Percentiles rank a stretch among this genome's conserved stretches.
Evolutionary conservation across 768 basidiomycete species (phyloP).

Genomic region (Suillus variegatus): DNA sequence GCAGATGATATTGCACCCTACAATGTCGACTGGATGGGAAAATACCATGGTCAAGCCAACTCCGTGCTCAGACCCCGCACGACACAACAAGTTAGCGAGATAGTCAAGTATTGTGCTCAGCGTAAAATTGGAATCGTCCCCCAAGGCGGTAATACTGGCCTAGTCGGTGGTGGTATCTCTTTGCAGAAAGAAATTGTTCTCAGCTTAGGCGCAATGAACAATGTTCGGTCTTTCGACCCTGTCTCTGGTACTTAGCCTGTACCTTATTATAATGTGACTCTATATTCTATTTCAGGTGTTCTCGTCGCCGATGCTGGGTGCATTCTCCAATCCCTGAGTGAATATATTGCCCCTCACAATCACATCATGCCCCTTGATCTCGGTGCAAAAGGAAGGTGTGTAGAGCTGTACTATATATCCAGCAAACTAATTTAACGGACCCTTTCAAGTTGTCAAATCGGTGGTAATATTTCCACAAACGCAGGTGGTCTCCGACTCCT

Average conservation of each 20-base stretch:
- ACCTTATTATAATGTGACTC: constrained; percentile 10
- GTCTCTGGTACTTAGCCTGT: constrained; percentile 60
- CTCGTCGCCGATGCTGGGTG: constrained; percentile 94
- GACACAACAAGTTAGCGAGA: constrained; percentile 83
- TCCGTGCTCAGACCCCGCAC: constrained; percentile 90
- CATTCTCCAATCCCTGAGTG: constrained; percentile 84
- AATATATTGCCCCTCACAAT: constrained; percentile 82
- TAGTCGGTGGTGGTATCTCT: constrained; percentile 95
- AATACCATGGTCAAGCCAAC: constrained; percentile 82
- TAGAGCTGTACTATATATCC: neutral
- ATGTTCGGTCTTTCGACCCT: constrained; percentile 80
- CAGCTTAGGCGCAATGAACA: constrained; percentile 79
- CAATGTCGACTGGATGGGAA: constrained; percentile 97
- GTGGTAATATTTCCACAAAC: constrained; percentile 96
- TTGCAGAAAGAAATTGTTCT: constrained; percentile 85
- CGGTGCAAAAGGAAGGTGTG: constrained; percentile 92
- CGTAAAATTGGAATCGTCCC: constrained; percentile 88
- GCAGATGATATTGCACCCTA: constrained; percentile 69
- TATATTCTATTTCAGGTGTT: constrained; percentile 56
- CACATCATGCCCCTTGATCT: constrained; percentile 97
- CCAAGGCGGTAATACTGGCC: constrained; percentile 97
- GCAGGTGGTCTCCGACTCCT: constrained; percentile 95
- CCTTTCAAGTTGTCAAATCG: constrained; percentile 84
- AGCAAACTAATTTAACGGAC: constrained; percentile 8
- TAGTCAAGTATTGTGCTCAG: constrained; percentile 85